phyloP scores from a whole-genome alignment of 2,329 filamentous ascomycete species.

The Didymella segeticola region DNA sequence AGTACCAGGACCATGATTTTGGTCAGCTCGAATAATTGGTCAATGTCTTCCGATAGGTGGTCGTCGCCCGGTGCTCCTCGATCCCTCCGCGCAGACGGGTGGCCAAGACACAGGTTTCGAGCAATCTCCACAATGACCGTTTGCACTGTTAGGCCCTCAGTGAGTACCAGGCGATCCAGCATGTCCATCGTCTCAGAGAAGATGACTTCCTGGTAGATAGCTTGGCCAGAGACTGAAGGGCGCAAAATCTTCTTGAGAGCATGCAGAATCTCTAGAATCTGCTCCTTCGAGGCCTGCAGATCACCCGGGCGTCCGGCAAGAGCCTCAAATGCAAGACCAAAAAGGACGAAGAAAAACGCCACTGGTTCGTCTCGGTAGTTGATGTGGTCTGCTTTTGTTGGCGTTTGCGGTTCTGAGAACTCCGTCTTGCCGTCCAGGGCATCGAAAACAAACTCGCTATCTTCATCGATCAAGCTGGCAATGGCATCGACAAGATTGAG shows the following conservation, averaged over 20 bases:
- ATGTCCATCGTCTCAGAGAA: slow-evolving; percentile 98
- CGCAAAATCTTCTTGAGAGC: slow-evolving; percentile 94
- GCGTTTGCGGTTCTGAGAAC: slow-evolving; percentile 43
- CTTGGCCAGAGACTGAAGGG: slow-evolving; percentile 92
- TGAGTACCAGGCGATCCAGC: slow-evolving; percentile 88
- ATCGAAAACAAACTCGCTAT: slow-evolving; percentile 97
- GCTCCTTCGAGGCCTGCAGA: slow-evolving; percentile 73
- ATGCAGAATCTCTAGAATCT: slow-evolving; percentile 85
- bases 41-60: slow-evolving; percentile 93
- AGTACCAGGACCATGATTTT: slow-evolving; percentile 94
- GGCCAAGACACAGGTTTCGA: slow-evolving; percentile 84
- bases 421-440: slow-evolving; percentile 83
- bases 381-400: slow-evolving; percentile 74
- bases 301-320: slow-evolving; percentile 81
- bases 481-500: slow-evolving; percentile 96
- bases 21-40: slow-evolving; percentile 96
- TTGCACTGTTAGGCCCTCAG: slow-evolving; percentile 87
- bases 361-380: slow-evolving; percentile 98
- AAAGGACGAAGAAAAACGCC: slow-evolving; percentile 98
- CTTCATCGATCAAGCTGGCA: slow-evolving; percentile 94
- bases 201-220: slow-evolving; percentile 93
- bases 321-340: slow-evolving; percentile 95
- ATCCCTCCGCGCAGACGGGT: slow-evolving; percentile 82
- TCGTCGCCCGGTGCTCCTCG: slow-evolving; percentile 65
- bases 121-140: slow-evolving; percentile 93